Base-by-base conservation (phyloP, 768 basidiomycete species). In the Trametes coccinea region DNA sequence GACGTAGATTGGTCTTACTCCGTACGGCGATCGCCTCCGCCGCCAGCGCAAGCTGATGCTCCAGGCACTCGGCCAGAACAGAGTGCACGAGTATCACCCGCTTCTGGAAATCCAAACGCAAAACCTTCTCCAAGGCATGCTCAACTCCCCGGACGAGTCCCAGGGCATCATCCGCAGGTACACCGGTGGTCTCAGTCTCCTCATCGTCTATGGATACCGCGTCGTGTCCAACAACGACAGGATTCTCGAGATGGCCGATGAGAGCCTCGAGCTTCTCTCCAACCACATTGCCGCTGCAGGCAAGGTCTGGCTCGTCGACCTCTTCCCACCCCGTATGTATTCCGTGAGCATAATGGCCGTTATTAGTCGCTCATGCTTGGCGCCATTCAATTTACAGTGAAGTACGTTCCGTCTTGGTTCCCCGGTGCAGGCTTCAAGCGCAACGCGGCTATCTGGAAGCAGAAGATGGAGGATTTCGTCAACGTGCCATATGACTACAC, bases 41-140 rank as follows among this genome's bases (percentile, higher is more conserved):
- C 82, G 87, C 27, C 87, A 89, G 71, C 84, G 89, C 66, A 82
- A 75, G 65, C 80, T 90, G 45, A 82, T 90, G 74, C 84, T 85
- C 69, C 80, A 82, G 53, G 87, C 88, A 5, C 79, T 91, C 40
- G 82, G 83, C 40, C 63, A 77, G 31, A 76, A 78, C 10, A 76
- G 72, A 22, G 83, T 90, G 58, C 79, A 82, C 8, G 68, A 73
- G 4, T 91, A 89, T 71, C 74, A 84, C 50, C 84, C 84, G 0
- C 76, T 88, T 33, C 75, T 89, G 44, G 75, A 80, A 64, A 79
- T 79, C 40, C 82, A 82, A 67, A 88, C 86, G 4, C 78, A 79
- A 56, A 75, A 75, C 1, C 86, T 90, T 69, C 79, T 90, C 43
- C 79, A 75, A 45, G 75, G 81, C 7, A 77, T 90, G 51, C 72